Percentiles rank a stretch among this genome's conserved stretches.
These are phyloP conservation scores for Lecanicillium sp. DNA, from an alignment of 2,329 filamentous ascomycete species.

Conservation along the genomic window DNA sequence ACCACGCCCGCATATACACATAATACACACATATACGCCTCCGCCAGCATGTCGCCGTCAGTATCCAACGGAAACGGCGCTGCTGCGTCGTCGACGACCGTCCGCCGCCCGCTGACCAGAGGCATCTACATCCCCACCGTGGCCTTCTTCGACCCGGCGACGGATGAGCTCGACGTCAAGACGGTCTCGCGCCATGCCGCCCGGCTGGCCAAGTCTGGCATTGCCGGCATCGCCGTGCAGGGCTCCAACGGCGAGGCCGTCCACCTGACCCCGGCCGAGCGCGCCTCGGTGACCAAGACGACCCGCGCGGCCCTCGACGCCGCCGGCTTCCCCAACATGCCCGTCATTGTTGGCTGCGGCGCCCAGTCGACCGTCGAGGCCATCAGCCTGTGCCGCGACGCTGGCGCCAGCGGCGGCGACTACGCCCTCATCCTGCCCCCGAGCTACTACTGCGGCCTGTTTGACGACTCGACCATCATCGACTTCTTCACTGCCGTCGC, in stretches of 20 bases:
- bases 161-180: conserved; percentile 58
- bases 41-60: conserved; percentile 7
- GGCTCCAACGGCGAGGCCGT: conserved; percentile 81
- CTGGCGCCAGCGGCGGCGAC: conserved; percentile 61
- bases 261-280: conserved; percentile 64
- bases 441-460: conserved; percentile 64
- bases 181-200: conserved; percentile 55
- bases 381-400: conserved; percentile 61
- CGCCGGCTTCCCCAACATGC: conserved; percentile 56
- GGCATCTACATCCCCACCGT: conserved; percentile 68
- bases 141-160: conserved; percentile 60
- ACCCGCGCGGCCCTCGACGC: conserved; percentile 61
- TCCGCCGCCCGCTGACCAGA: conserved; percentile 29
- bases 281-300: conserved; percentile 58
- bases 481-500: conserved; percentile 62
- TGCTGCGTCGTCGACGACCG: conserved; percentile 7
- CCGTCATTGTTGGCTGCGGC: conserved; percentile 70
- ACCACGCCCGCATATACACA: no score
- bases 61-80: conserved; percentile 12
- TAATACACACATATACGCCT: background rate
- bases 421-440: conserved; percentile 71
- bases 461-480: conserved; percentile 51
- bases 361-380: conserved; percentile 67
- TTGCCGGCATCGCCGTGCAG: conserved; percentile 68
- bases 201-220: conserved; percentile 64